Evolutionary conservation across 179 eudicot genomes (phyloP), one percentile per base, ranked within the genome.

Genomic region (Pouteria campechiana): DNA sequence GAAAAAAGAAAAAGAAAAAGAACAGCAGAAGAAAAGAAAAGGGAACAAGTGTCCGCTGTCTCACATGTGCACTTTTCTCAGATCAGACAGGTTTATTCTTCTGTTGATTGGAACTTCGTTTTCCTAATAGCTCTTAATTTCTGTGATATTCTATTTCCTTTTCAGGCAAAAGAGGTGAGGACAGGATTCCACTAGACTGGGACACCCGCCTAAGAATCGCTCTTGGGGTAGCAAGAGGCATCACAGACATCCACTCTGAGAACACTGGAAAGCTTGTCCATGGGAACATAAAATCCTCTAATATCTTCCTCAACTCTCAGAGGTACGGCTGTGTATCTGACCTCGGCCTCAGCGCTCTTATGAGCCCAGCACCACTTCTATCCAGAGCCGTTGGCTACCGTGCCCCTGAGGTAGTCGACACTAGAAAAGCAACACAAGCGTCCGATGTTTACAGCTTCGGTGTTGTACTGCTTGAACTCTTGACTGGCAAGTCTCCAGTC

Each of bases 401-500:
- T 1, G 89, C 96, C 24, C 96, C 89, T 7, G 93, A 86, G 51
- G 44, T 79, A 37, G 67, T 68, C 3, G 83, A 82, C 36, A 53
- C 74, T 5, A 47, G 64, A 9, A 79, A 74, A 67, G 76, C 54
- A 14, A 48, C 80, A 1, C 96, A 86, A 58, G 52, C 78, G 17
- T 73, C 93, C 0, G 93, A 86, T 41, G 73, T 79, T 22, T 86
- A 79, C 57, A 74, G 89, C 46, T 86, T 65, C 29, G 96, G 96
- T 10, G 93, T 86, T 3, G 33, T 86, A 23, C 45, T 86, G 29
- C 76, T 86, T 0, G 96, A 86, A 27, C 86, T 86, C n/a, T 80
- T 86, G 11, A 82, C 96, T 3, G 89, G 93, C 12, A 86, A 69
- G 57, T 55, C 78, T 1, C 84, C 96, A 4, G 46, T 64, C 15